phyloP scores from a whole-genome alignment of 1,284 basidiomycete species.

The Omphalotus olearius region DNA sequence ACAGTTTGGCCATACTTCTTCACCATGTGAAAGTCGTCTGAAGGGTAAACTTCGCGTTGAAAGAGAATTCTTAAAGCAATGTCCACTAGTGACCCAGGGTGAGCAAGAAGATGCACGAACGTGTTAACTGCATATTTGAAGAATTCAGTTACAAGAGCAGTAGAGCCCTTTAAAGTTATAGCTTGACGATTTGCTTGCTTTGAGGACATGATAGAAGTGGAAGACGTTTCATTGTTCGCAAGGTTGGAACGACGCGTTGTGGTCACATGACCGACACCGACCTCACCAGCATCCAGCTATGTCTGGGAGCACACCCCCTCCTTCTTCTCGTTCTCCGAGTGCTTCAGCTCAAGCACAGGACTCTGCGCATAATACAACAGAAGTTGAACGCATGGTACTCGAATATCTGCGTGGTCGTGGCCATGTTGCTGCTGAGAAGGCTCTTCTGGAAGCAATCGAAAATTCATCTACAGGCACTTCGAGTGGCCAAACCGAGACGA shows the following conservation, averaged over 20 bases:
- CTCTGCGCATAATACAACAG: slow-evolving; percentile 29
- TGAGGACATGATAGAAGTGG: slow-evolving; percentile 32
- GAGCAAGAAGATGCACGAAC: slow-evolving; percentile 46
- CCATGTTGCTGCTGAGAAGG: slow-evolving; percentile 72
- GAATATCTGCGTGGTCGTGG: slow-evolving; percentile 86
- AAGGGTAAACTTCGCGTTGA: slow-evolving; percentile 95
- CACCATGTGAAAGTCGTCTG: slow-evolving; percentile 98
- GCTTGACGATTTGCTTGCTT: slow-evolving; percentile 71
- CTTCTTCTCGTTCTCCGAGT: slow-evolving; percentile 40
- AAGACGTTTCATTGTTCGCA: background rate
- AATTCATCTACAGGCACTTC: slow-evolving; percentile 49
- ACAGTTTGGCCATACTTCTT: slow-evolving; percentile 98
- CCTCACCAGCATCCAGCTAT: slow-evolving; percentile 19
- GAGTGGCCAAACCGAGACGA: slow-evolving; percentile 46
- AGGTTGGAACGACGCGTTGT: background rate
- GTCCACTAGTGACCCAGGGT: slow-evolving; percentile 5
- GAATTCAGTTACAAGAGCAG: slow-evolving; percentile 95
- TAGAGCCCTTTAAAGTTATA: slow-evolving; percentile 95
- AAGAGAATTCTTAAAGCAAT: slow-evolving; percentile 76
- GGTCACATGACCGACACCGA: slow-evolving; percentile 18
- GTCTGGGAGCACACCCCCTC: slow-evolving; percentile 38
- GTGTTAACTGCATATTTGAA: slow-evolving; percentile 98
- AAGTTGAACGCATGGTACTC: slow-evolving; percentile 64
- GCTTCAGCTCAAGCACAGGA: slow-evolving; percentile 36
- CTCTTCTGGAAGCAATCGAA: slow-evolving; percentile 68